Base-by-base conservation (phyloP, 352 stramenopile genomes). In the Pythium monospermum region DNA sequence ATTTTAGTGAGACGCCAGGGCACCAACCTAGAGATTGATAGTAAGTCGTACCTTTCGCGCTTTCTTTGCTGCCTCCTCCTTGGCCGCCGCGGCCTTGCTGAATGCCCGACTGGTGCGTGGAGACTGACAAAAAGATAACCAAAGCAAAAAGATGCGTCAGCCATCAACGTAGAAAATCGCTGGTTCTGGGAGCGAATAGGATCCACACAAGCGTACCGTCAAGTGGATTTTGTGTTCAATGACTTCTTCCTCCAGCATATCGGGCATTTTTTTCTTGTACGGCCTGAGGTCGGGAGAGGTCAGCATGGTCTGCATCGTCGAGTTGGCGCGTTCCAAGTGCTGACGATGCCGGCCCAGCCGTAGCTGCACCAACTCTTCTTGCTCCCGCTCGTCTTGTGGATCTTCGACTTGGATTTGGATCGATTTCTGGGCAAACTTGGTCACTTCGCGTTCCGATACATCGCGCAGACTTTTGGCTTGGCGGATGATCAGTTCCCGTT, bases 221-320 rank as follows among this genome's bases (percentile, higher is more conserved):
- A 47, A 32, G 25, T 69, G 59, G 1, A 71, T 39, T 6, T 55
- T 50, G 16, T 66, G 67, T 7, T 65, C 57, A 5, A 48, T 23
- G 4, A 78, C 63, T 46, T 82, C 71, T 25, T 82, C 71, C 21
- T 73, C 68, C 4, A 82, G 56, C 31, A 82, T 79, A 25, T 76
- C 71, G 2, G 47, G 61, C 25, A 82, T 48, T 27, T 75, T 82
- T 49, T 79, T 78, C 27, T 61, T 71, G 49, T 75, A 75, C 1
- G 71, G 71, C 28, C 76, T 78, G 6, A 82, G 58, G 19, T 70
- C 68, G 0, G 63, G 53, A 5, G 56, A 69, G 5, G 44, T 22
- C 43, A 76, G 48, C 65, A 81, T 74, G 15, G 39, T 41, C 2
- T 58, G 21, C 26, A 82, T 65, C 3, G 57, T 72, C 0, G 26